Conservation (phyloP, 1,139 yeast genomes). For the Saccharomyces hybrid region DNA sequence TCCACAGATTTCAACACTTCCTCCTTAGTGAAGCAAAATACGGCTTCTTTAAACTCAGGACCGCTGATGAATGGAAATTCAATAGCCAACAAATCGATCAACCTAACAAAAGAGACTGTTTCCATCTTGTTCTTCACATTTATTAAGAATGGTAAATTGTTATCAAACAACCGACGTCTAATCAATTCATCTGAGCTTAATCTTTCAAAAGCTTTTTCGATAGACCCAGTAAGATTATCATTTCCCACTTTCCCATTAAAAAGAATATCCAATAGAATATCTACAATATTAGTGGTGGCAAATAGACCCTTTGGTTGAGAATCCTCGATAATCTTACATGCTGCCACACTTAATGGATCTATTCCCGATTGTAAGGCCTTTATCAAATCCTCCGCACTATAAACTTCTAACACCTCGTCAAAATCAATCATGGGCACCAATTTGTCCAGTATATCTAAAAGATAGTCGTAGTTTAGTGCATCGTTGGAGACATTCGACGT, state of each 20-base stretch:
- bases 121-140: conserved; percentile 14
- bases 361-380: conserved; percentile 28
- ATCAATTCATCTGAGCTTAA: conserved; percentile 26
- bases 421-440: conserved; percentile 24
- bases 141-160: conserved; percentile 18
- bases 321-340: conserved; percentile 28
- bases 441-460: conserved; percentile 26
- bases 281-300: conserved; percentile 27
- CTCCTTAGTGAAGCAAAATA: conserved; percentile 19
- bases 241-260: conserved; percentile 16
- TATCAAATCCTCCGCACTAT: conserved; percentile 25
- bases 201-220: conserved; percentile 24
- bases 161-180: conserved; percentile 26
- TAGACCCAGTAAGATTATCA: conserved; percentile 24
- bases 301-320: conserved; percentile 32
- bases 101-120: conserved; percentile 22
- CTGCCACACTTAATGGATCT: conserved; percentile 23
- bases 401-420: conserved; percentile 26
- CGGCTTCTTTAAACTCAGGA: conserved; percentile 21
- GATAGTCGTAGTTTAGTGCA: conserved; percentile 11
- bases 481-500: conserved; percentile 4
- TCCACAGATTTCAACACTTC: conserved; percentile 14
- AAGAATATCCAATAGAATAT: conserved; percentile 19
- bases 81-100: conserved; percentile 24
- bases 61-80: conserved; percentile 18